phyloP scores from a whole-genome alignment of 2,329 filamentous ascomycete species.

The Talaromyces funiculosus region DNA sequence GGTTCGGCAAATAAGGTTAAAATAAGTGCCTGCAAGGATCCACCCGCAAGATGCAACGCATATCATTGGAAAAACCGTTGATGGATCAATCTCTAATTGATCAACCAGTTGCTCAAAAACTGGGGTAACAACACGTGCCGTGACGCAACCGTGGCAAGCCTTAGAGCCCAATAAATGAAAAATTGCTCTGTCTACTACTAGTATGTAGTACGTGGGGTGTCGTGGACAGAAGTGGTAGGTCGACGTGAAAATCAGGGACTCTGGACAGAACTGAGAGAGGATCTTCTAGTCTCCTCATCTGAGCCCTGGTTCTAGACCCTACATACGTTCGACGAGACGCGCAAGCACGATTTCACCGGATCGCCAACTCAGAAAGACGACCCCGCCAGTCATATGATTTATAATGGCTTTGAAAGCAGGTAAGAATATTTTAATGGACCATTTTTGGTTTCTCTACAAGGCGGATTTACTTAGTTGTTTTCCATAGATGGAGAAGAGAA shows the following conservation, averaged over 20 bases:
- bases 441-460: not conserved
- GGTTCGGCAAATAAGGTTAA: constrained; percentile 5
- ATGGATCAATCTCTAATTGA: not conserved
- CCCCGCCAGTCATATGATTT: not conserved
- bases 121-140: not conserved
- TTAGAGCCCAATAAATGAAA: not conserved
- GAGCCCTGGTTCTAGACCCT: not conserved
- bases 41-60: not conserved
- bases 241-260: not conserved
- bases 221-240: not conserved
- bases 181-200: not conserved
- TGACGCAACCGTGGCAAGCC: not conserved
- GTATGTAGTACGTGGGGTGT: not conserved
- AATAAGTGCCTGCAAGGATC: not conserved
- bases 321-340: not conserved
- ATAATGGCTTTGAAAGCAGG: not conserved
- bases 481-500: no score
- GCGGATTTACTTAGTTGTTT: not conserved
- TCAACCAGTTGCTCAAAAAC: not conserved
- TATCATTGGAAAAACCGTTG: not conserved
- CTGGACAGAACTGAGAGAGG: not conserved
- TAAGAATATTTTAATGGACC: not conserved
- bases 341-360: not conserved
- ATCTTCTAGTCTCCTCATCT: not conserved
- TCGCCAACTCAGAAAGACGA: not conserved